phyloP scores from a whole-genome alignment of 2,329 filamentous ascomycete genomes.

The Paraconiothyrium sp. region DNA sequence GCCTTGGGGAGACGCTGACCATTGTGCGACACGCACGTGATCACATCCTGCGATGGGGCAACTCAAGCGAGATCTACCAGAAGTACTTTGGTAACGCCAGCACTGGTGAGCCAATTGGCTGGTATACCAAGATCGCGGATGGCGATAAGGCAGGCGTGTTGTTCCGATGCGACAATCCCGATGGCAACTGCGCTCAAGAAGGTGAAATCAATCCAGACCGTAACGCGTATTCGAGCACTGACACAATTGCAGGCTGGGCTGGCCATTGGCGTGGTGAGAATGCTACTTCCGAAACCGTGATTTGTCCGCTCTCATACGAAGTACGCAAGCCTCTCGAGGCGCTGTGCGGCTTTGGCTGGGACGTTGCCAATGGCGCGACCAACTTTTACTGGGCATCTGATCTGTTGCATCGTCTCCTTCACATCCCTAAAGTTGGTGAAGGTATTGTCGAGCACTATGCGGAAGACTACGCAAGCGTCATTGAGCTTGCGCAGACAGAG shows the following conservation, averaged over 20 bases:
- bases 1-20: conserved; percentile 66
- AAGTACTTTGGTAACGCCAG: conserved; percentile 73
- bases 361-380: conserved; percentile 63
- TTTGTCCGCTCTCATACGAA: conserved; percentile 70
- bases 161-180: conserved; percentile 75
- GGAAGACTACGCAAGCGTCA: conserved; percentile 64
- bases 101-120: conserved; percentile 68
- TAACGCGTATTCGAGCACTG: conserved; percentile 5
- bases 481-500: conserved; percentile 63
- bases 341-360: conserved; percentile 71
- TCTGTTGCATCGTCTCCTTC: conserved; percentile 72
- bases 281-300: conserved; percentile 73
- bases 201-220: conserved; percentile 26
- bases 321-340: conserved; percentile 66
- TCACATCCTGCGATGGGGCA: conserved; percentile 68
- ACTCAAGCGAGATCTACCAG: conserved; percentile 66
- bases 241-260: conserved; percentile 62
- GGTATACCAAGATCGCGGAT: conserved; percentile 68
- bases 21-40: conserved; percentile 70
- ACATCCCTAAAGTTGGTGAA: conserved; percentile 69
- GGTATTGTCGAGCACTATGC: conserved; percentile 69
- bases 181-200: conserved; percentile 65
- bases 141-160: conserved; percentile 66
- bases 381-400: conserved; percentile 74
- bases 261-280: conserved; percentile 75